Evolutionary conservation across 1,284 basidiomycete species (phyloP).

Genomic region (Chiua sp.): DNA sequence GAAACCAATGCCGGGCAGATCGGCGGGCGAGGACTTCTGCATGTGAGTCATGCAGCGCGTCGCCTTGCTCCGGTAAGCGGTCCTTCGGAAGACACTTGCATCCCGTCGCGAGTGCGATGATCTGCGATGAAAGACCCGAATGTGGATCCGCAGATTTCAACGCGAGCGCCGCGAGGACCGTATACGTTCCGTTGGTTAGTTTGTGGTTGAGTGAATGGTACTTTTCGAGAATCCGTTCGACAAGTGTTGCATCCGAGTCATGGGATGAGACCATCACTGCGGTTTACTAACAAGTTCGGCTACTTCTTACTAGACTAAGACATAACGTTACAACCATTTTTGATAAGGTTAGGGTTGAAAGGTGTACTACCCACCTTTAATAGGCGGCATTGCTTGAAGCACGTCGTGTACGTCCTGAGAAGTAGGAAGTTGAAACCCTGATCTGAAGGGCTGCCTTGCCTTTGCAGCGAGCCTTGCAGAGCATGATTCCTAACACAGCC

Average conservation of each 20-base stretch:
- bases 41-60: conserved; percentile 88
- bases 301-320: too few species aligned
- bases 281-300: too few species aligned
- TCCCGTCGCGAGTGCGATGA: conserved; percentile 82
- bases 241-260: conserved; percentile 21
- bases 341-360: too few species aligned
- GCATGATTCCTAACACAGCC: background rate
- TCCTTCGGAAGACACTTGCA: conserved; percentile 83
- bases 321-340: too few species aligned
- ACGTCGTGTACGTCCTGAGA: too few species aligned
- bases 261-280: background rate
- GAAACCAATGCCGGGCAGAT: conserved; percentile 81
- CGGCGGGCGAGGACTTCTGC: conserved; percentile 90
- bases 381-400: too few species aligned
- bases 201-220: conserved; percentile 53
- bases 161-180: conserved; percentile 64
- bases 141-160: conserved; percentile 37
- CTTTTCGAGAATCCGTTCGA: conserved; percentile 44
- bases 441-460: background rate
- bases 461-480: background rate
- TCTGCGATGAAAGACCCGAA: conserved; percentile 39
- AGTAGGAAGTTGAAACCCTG: too few species aligned
- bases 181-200: conserved; percentile 59
- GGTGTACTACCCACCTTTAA: too few species aligned
- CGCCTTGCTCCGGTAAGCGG: conserved; percentile 72